Evolutionary conservation across 1,284 basidiomycete species (phyloP).

Genomic region (Paramarasmius palmivorus): DNA sequence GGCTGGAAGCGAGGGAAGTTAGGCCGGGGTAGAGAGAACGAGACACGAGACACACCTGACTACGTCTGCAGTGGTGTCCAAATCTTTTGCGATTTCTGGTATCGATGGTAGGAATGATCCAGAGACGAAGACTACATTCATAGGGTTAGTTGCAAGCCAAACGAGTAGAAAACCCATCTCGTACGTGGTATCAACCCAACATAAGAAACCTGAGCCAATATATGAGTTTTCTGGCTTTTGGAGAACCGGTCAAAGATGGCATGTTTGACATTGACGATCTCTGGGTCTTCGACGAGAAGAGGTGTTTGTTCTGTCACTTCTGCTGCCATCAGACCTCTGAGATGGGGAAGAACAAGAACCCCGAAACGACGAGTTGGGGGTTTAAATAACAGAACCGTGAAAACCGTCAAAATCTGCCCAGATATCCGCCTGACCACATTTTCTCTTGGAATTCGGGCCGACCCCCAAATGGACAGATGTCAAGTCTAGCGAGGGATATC

Average conservation of each 20-base stretch:
- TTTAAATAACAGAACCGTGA: no score
- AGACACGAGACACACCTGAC: constrained; percentile 49
- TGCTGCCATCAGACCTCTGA: no score
- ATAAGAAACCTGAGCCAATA: constrained; percentile 53
- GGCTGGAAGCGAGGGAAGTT: constrained; percentile 15
- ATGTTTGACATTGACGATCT: constrained; percentile 18
- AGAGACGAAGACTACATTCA: constrained; percentile 61
- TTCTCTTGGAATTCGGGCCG: no score
- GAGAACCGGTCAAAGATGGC: constrained; percentile 55
- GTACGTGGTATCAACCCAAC: constrained; percentile 52
- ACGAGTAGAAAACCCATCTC: constrained; percentile 23
- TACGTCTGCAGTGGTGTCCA: constrained; percentile 52
- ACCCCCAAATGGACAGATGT: no score
- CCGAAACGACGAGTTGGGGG: no score
- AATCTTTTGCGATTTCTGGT: constrained; percentile 62
- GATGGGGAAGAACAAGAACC: no score
- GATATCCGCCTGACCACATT: no score
- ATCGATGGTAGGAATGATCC: constrained; percentile 72
- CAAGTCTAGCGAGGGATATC: no score
- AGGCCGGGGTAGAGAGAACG: background rate
- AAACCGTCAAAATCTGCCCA: no score
- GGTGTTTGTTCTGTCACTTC: no score
- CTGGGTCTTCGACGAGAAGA: no score
- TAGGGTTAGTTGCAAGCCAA: background rate
- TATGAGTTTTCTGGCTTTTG: constrained; percentile 39